Evolutionary conservation across 495 filamentous ascomycete species (phyloP).

Genomic region (Podospora comata): DNA sequence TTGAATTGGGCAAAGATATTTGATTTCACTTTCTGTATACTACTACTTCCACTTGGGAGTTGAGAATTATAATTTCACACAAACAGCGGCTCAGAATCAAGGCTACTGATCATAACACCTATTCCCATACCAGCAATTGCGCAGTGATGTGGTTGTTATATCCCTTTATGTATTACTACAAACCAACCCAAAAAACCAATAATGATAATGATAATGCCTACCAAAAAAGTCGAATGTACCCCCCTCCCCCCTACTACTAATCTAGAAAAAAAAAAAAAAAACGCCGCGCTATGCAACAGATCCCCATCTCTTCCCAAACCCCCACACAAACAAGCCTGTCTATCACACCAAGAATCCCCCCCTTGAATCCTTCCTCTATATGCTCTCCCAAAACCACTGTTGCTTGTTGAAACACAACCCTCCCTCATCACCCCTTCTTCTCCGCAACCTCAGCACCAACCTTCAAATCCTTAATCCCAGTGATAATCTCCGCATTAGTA

Average conservation of each 20-base stretch:
- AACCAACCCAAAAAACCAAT: background rate
- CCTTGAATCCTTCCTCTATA: constrained; percentile 10
- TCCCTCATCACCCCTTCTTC: background rate
- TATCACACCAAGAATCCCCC: constrained; percentile 8
- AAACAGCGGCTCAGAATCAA: too few relatives aligned
- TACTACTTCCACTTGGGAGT: too few relatives aligned
- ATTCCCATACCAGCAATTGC: too few relatives aligned
- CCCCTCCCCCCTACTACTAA: too few relatives aligned
- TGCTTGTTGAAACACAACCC: background rate
- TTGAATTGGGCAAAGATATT: background rate
- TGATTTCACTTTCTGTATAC: background rate
- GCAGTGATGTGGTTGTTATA: background rate
- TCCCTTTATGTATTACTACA: background rate
- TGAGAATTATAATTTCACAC: too few relatives aligned
- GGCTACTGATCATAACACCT: too few relatives aligned
- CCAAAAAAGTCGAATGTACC: background rate
- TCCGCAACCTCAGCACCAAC: constrained; percentile 31
- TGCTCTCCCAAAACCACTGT: background rate
- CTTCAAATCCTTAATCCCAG: constrained; percentile 45
- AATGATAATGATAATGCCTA: background rate
- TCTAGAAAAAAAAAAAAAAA: background rate
- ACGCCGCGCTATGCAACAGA: constrained; percentile 35
- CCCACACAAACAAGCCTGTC: background rate
- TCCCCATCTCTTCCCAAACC: background rate
- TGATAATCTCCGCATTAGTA: constrained; percentile 49